A percentile compares a stretch with the other conserved stretches of the same genome.
Conservation (phyloP, 2,329 filamentous ascomycete genomes). For the Fusarium incarnatum region DNA sequence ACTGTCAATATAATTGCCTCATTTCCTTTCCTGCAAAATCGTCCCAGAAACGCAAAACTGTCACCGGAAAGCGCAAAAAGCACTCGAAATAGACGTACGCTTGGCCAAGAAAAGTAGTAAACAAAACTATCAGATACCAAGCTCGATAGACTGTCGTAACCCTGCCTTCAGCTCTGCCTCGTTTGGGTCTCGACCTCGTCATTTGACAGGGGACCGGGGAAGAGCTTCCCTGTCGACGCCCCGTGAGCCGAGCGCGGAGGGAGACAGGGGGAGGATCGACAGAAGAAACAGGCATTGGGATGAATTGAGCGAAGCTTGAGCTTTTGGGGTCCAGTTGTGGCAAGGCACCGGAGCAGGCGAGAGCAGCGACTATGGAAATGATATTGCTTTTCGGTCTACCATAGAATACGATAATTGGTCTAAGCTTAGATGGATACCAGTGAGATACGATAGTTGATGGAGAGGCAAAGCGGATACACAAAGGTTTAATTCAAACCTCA, state of each 20-base stretch:
- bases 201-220: not conserved
- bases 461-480: not conserved
- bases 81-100: constrained; percentile 7
- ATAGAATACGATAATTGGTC: not conserved
- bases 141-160: constrained; percentile 23
- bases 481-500: not conserved
- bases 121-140: constrained; percentile 24
- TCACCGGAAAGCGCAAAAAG: not conserved
- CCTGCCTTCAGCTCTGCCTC: constrained; percentile 36
- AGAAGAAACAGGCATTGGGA: not conserved
- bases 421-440: not conserved
- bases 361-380: not conserved
- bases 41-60: not conserved
- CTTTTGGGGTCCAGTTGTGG: constrained; percentile 19
- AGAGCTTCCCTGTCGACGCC: not conserved
- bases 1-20: constrained; percentile 1
- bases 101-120: constrained; percentile 11
- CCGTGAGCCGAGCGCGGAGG: not conserved
- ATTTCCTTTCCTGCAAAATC: constrained; percentile 6
- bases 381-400: constrained; percentile 3
- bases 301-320: constrained; percentile 8
- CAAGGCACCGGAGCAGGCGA: constrained; percentile 8
- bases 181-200: constrained; percentile 18
- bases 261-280: not conserved
- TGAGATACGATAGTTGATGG: not conserved